Evolutionary conservation across 1,139 yeast genomes (phyloP), one percentile per base, ranked within the genome.

Genomic region (Candida sp.): DNA sequence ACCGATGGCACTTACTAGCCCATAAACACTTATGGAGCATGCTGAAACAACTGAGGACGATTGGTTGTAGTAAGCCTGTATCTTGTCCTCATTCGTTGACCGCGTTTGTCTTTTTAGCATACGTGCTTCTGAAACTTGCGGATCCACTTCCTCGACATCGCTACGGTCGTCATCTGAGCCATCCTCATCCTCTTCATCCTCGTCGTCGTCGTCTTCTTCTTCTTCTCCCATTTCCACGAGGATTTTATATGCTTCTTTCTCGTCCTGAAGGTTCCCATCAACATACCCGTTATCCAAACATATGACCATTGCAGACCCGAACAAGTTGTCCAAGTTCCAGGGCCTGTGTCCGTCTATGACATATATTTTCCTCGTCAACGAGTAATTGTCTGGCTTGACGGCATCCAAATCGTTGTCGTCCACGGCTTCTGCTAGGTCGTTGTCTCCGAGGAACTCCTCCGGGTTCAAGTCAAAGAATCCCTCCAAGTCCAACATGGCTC

Each of bases 321-420:
- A 93, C 48, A 94, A 66, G 66, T 96, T 96, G 64, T 93, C 97
- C 58, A 96, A 73, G 67, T 92, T 92, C 98, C 98, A 94, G 3
- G 99, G 99, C 56, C 98, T 75, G 58, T 90, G 96, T 4, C 96
- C 94, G 68, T 96, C 99, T 53, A 94, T 78, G 11, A 96, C 81
- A 63, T 90, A 96, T 1, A 96, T 79, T 53, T 79, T 63, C 42
- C 73, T 61, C 44, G 57, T 61, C 47, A 47, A 32, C 8, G 28
- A 22, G 25, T 31, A 34, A 5, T 17, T 17, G 4, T 37, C 47
- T 4, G 42, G 41, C n/a, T 37, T 44, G 8, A 12, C 40, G 7
- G 31, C 35, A 26, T 45, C 40, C 23, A 43, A 43, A 33, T 49
- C 49, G n/a, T 42, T 27, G 6, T 45, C 49, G 42, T 44, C 46